Conservation (phyloP, 2,329 filamentous ascomycete species). For the Phaeosphaeriaceae sp. region DNA sequence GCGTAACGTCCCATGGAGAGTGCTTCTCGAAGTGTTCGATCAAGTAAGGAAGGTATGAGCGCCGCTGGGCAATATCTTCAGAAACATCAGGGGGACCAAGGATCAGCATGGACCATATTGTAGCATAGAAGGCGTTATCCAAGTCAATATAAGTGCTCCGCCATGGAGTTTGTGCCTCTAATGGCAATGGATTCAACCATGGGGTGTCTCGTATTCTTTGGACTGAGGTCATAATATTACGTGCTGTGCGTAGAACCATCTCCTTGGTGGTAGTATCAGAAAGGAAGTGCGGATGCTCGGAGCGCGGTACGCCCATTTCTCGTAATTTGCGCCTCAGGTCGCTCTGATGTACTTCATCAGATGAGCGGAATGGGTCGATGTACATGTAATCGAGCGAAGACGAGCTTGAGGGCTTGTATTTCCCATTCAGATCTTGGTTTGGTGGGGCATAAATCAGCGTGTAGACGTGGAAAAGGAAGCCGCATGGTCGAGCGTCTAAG, state of each 20-base stretch:
- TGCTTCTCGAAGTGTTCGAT: conserved; percentile 68
- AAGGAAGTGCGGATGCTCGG: conserved; percentile 61
- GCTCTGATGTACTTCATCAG: conserved; percentile 67
- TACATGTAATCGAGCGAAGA: conserved; percentile 66
- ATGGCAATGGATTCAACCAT: conserved; percentile 29
- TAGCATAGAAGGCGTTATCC: conserved; percentile 71
- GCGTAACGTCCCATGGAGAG: conserved; percentile 73
- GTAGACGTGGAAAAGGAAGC: conserved; percentile 85
- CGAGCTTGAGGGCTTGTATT: conserved; percentile 37
- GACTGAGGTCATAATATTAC: conserved; percentile 80
- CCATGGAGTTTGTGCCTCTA: conserved; percentile 34
- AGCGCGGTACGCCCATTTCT: conserved; percentile 54
- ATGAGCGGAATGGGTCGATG: conserved; percentile 78
- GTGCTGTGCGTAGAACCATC: conserved; percentile 76
- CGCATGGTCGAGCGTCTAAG: conserved; percentile 77
- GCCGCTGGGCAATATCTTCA: conserved; percentile 40
- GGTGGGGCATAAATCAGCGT: conserved; percentile 71
- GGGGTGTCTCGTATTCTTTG: conserved; percentile 53
- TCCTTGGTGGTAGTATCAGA: conserved; percentile 68
- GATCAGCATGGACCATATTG: conserved; percentile 70
- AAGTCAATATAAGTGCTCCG: conserved; percentile 53
- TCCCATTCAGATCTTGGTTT: conserved; percentile 60
- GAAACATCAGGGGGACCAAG: conserved; percentile 43
- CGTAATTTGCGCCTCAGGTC: conserved; percentile 67
- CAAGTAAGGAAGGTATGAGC: conserved; percentile 69